Percentiles rank a stretch among this genome's conserved stretches.
Evolutionary conservation across 2,329 filamentous ascomycete species (phyloP).

Genomic region (Mycosphaerella sp.): DNA sequence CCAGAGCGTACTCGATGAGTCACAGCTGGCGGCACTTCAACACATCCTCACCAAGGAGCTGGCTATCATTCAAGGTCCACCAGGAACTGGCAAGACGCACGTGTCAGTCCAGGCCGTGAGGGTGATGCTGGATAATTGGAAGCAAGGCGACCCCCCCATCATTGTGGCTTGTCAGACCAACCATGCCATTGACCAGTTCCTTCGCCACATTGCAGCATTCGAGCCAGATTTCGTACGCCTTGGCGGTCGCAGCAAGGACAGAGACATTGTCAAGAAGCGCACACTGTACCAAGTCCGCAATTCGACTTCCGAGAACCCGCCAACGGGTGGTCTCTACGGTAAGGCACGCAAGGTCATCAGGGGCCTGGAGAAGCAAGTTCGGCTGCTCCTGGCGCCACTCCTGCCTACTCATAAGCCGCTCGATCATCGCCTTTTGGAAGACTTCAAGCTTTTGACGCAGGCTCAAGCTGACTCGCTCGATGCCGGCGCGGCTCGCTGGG

Average conservation of each 20-base stretch:
- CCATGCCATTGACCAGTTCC: slow-evolving; percentile 78
- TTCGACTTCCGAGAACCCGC: slow-evolving; percentile 27
- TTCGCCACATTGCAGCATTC: slow-evolving; percentile 57
- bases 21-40: slow-evolving; percentile 62
- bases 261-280: slow-evolving; percentile 54
- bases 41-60: slow-evolving; percentile 65
- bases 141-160: slow-evolving; percentile 56
- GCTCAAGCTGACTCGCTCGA: slow-evolving; percentile 58
- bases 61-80: slow-evolving; percentile 77
- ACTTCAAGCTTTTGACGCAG: slow-evolving; percentile 53
- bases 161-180: slow-evolving; percentile 84
- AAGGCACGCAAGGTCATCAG: slow-evolving; percentile 40
- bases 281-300: slow-evolving; percentile 59
- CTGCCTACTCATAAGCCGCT: slow-evolving; percentile 42
- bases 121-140: slow-evolving; percentile 56
- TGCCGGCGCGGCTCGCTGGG: slow-evolving; percentile 40
- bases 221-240: slow-evolving; percentile 58
- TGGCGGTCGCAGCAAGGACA: slow-evolving; percentile 63
- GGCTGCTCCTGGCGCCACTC: slow-evolving; percentile 41
- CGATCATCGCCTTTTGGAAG: slow-evolving; percentile 48
- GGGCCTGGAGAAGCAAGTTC: slow-evolving; percentile 39
- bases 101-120: slow-evolving; percentile 68
- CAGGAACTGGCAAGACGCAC: slow-evolving; percentile 70
- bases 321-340: slow-evolving; percentile 38
- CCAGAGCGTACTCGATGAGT: slow-evolving; percentile 55